Evolutionary conservation across 345 rosid species (phyloP), one percentile per base, ranked within the genome.

Genomic region (Erysimum cheiranthoides): DNA sequence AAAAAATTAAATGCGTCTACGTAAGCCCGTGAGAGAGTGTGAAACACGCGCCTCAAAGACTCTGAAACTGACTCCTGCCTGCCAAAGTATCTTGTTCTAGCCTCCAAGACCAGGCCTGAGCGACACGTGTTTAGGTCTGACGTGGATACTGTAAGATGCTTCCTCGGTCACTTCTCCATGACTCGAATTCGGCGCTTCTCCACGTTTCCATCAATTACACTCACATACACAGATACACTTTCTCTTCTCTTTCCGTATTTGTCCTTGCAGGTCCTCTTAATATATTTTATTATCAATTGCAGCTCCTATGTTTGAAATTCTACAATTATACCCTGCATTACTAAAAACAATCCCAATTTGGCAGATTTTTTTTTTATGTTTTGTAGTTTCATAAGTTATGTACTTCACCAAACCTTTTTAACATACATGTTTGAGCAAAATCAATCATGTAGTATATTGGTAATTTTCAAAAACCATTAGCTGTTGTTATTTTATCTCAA

Each of bases 91-190:
- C 62, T 75, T 50, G 16, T 42, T 17, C 21, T 42, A 61, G 66
- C 72, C 78, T 74, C 66, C 72, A 13, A 74, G 65, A 36, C 8
- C 10, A 66, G 31, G 60, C 0, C 25, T 42, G 47, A 53, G 0
- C 45, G 80, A 76, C 80, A 76, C 80, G 80, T 76, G 52, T 61
- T 6, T 53, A 7, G 11, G 11, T 61, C 65, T 76, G 70, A 76
- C 70, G 80, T 76, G 70, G 65, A 11, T 21, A 32, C 42, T 61
- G 59, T 45, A 52, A 76, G 75, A 54, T 70, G 42, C 75, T 76
- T 62, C 75, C 70, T 76, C 70, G 80, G 71, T 70, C 28, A 76
- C 53, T 70, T 70, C 75, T 77, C 75, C 75, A 77, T 36, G 75
- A 70, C 71, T 76, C 59, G 59, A 76, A 45, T 77, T 54, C 71